phyloP scores from a whole-genome alignment of 2,329 filamentous ascomycete genomes.

The Albifimbria verrucaria region DNA sequence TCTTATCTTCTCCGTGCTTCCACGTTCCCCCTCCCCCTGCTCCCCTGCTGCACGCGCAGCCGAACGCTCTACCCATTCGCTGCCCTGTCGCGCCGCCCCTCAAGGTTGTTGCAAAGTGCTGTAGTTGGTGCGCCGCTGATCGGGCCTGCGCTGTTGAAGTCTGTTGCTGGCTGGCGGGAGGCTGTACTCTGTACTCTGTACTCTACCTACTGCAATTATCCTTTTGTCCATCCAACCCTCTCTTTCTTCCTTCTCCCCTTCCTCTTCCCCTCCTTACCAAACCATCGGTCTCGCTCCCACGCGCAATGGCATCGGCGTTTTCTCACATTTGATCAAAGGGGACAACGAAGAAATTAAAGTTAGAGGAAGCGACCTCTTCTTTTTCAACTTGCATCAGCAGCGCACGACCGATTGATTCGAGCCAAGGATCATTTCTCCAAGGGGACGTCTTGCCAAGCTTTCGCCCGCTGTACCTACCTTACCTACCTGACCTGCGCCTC shows the following conservation, averaged over 20 bases:
- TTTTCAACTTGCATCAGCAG: too few relatives aligned
- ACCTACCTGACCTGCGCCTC: too few relatives aligned
- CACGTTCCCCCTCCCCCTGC: background rate
- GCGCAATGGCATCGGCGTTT: background rate
- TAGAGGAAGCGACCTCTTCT: too few relatives aligned
- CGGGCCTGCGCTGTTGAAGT: background rate
- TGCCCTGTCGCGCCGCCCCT: too few relatives aligned
- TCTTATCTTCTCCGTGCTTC: background rate
- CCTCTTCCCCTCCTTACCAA: background rate
- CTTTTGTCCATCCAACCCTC: background rate
- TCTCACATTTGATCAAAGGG: background rate
- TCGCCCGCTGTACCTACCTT: too few relatives aligned
- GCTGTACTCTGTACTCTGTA: background rate
- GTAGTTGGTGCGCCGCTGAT: background rate
- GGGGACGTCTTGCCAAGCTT: too few relatives aligned
- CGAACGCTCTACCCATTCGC: too few relatives aligned
- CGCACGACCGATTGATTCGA: too few relatives aligned
- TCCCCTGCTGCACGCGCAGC: background rate
- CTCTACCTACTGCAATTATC: too few relatives aligned
- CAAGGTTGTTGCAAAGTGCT: too few relatives aligned
- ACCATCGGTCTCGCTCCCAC: background rate
- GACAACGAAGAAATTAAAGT: too few relatives aligned
- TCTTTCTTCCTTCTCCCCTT: background rate
- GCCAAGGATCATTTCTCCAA: too few relatives aligned
- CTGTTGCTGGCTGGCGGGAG: slow-evolving; percentile 6